Evolutionary conservation across 1,284 basidiomycete species (phyloP), one percentile per base, ranked within the genome.

Genomic region (Rhodotorula sp.): DNA sequence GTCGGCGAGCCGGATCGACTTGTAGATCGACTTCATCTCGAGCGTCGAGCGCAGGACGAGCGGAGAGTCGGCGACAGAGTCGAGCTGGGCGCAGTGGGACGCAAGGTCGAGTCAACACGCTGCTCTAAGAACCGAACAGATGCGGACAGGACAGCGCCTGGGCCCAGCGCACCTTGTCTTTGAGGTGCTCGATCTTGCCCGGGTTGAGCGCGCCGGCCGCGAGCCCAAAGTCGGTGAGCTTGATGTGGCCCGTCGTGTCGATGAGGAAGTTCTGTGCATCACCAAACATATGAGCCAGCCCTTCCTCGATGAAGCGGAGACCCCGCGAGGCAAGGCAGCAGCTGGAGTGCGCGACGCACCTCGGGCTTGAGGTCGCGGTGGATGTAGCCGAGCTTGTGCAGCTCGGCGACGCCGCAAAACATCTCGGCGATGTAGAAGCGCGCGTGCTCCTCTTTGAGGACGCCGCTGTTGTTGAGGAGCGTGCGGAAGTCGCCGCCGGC

Each of bases 281-380:
- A 4, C 13, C 4, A 25, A 17, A 3, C 48, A 14, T 2, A 23
- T n/a, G n/a, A n/a, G 55, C 7, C 25, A 46, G 53, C 12, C 2
- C 48, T 16, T 8, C 25, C 21, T 13, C 27, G 21, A 27, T 10
- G 34, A 41, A 42, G 4, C 5, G 21, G 14, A 25, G 27, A 23
- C 12, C 17, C 23, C 44, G 21, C 52, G 53, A 56, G 27, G 13
- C 34, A 34, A 34, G 34, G 34, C 34, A 34, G 34, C 34, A 34
- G 34, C n/a, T 21, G 45, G 61, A 48, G 49, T 27, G 17, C 21
- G 42, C 45, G 45, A 76, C 83, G 61, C 73, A 92, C 93, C 87
- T 98, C 96, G 1, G 96, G 96, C 82, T 98, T 99, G 68, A 98
- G 85, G 83, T 99, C 96, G 71, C 96, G 91, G 83, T 99, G 96